Base-by-base conservation (phyloP, 2,329 filamentous ascomycete species). In the Colletotrichum agaves region DNA sequence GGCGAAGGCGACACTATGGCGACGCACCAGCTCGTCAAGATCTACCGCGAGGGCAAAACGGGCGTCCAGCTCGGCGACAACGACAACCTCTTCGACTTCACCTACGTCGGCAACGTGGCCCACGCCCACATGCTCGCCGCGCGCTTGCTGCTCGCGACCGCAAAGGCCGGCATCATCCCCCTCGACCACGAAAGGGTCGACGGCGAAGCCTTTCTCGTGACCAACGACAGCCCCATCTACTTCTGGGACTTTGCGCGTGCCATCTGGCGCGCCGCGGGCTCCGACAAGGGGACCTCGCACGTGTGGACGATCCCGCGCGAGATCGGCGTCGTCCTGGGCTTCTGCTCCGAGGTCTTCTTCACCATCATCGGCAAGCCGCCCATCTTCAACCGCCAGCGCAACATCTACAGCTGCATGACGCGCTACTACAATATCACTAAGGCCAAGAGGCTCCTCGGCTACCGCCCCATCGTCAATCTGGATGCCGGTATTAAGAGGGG, bases 191-290 rank as follows among this genome's bases (percentile, higher is more conserved):
- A 93, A 81, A 86, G 85, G 67, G 89, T 94, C 56, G 92, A 94
- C 76, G 96, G 95, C 67, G 90, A 98, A 78, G 90, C 90, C 57
- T 95, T 98, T 82, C 90, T 97, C 81, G 88, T 98, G 75, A 96
- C 93, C 65, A 98, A 98, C 78, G 93, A 94, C 79, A 84, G 89
- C 72, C 95, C 95, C 5, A 85, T 97, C 19, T 95, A 95, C 78
- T 97, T 97, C 79, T 97, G 96, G 89, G 93, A 97, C 79, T 92
- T 97, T 76, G 88, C 92, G 67, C 87, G 93, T 44, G 88, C 90
- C 43, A 85, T 97, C 52, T 98, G 93, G 93, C 81, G 81, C 70
- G 85, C 84, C 46, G 87, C 87, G 11, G 88, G 88, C 39, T 83
- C 78, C 63, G 76, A 80, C 7, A 79, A 80, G 65, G 87, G 87